These are phyloP conservation scores for Sanghuangporus sanghuang DNA, from an alignment of 1,284 basidiomycete species.

Conservation along the genomic window DNA sequence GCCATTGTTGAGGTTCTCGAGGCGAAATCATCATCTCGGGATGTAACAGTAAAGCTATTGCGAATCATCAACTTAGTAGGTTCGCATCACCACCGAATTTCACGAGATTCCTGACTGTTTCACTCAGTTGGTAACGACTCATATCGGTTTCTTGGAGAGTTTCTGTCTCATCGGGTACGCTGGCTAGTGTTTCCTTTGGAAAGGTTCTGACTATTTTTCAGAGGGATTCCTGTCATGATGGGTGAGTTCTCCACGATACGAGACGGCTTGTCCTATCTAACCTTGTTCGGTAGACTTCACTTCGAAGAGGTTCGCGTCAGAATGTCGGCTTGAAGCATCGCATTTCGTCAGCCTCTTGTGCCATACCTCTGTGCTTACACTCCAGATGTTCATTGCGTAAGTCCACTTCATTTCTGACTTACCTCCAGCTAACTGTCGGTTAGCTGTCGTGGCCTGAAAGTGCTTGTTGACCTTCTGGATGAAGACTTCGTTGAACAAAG, in stretches of 20 bases:
- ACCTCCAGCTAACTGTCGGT: conserved; percentile 12
- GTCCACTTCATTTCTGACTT: conserved; percentile 29
- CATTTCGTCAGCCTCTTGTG: conserved; percentile 91
- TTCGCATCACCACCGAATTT: conserved; percentile 1
- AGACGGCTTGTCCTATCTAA: conserved; percentile 14
- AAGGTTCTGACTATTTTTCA: conserved; percentile 25
- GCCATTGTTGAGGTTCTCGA: conserved; percentile 92
- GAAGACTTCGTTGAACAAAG: conserved; percentile 90
- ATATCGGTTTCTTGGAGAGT: conserved; percentile 86
- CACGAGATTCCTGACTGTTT: neutral
- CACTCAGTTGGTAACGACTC: conserved; percentile 76
- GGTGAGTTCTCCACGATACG: conserved; percentile 38
- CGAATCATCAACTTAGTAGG: conserved; percentile 86
- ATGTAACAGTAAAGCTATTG: conserved; percentile 79
- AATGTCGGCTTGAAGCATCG: conserved; percentile 92
- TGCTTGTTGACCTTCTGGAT: conserved; percentile 92
- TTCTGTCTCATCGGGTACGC: conserved; percentile 88
- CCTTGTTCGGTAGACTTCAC: conserved; percentile 61
- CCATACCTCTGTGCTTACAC: conserved; percentile 86
- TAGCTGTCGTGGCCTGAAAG: conserved; percentile 89
- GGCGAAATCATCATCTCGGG: conserved; percentile 67
- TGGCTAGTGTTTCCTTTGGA: neutral
- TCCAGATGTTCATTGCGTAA: conserved; percentile 97
- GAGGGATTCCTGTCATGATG: conserved; percentile 91
- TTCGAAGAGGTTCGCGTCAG: conserved; percentile 89